phyloP scores from a whole-genome alignment of 208 protist species.

The Trypanosoma cruzi region DNA sequence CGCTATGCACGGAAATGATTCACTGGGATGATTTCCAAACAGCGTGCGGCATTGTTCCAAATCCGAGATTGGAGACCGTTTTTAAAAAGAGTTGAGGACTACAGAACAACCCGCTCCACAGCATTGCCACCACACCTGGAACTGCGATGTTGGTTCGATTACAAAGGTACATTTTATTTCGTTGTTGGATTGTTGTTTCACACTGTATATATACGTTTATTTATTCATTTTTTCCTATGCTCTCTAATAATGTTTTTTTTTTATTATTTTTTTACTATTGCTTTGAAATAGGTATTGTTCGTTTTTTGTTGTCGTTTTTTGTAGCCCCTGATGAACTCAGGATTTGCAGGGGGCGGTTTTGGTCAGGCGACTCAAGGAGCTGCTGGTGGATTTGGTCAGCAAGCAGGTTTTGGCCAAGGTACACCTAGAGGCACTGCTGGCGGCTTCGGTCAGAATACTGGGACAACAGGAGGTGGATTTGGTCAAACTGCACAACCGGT shows the following conservation, averaged over 20 bases:
- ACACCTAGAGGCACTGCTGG: conserved; percentile 6
- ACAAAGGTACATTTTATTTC: too few relatives aligned
- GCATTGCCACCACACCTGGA: too few relatives aligned
- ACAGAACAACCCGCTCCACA: background rate
- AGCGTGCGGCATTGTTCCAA: conserved; percentile 23
- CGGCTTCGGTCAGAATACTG: conserved; percentile 31
- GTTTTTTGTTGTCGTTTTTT: conserved; percentile 7
- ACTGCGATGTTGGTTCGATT: too few relatives aligned
- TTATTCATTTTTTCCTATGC: background rate
- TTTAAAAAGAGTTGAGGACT: conserved; percentile 7
- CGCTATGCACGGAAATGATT: conserved; percentile 65
- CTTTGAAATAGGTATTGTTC: background rate
- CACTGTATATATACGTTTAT: background rate
- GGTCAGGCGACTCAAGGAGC: conserved; percentile 25
- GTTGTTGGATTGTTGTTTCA: too few relatives aligned
- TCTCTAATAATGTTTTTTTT: background rate
- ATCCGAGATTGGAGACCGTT: conserved; percentile 18
- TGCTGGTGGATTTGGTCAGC: conserved; percentile 37
- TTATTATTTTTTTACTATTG: conserved; percentile 7
- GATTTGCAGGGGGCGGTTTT: conserved; percentile 30
- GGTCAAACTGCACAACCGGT: too few relatives aligned
- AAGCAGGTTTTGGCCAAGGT: conserved; percentile 21
- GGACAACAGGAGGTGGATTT: background rate
- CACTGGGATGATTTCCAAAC: conserved; percentile 23
- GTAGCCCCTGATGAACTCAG: conserved; percentile 23